phyloP scores from a whole-genome alignment of 2,329 filamentous ascomycete species.

The Clarireedia monteithiana region DNA sequence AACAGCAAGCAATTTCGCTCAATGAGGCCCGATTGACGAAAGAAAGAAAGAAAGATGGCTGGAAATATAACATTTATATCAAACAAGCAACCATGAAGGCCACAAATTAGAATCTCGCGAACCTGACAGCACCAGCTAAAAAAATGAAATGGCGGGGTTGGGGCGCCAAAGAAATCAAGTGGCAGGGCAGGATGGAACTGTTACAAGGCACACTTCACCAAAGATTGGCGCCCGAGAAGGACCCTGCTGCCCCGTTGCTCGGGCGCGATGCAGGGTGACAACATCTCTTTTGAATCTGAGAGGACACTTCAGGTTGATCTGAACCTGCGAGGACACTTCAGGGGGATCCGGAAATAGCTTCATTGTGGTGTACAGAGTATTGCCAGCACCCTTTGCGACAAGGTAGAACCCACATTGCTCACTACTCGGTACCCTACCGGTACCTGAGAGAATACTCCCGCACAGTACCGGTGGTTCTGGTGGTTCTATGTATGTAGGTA shows the following conservation, averaged over 20 bases:
- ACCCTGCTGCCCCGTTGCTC: neutral
- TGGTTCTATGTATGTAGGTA: neutral
- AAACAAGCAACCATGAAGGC: neutral
- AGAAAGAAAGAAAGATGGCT: neutral
- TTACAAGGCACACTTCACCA: no score
- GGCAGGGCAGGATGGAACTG: neutral
- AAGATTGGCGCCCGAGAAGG: slow-evolving; percentile 1
- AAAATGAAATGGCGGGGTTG: slow-evolving; percentile 6
- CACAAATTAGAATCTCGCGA: neutral
- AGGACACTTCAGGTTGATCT: neutral
- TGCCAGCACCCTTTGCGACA: no score
- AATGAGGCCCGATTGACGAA: no score
- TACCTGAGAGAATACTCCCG: no score
- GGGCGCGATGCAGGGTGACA: neutral
- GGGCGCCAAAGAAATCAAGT: slow-evolving; percentile 4
- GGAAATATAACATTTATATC: neutral
- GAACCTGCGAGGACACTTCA: neutral
- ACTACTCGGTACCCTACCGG: no score
- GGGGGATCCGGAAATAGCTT: no score
- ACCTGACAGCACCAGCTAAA: neutral
- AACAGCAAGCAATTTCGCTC: no score
- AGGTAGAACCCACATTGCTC: no score
- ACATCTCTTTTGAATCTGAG: neutral
- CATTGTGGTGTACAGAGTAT: no score
- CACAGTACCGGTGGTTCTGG: no score